Evolutionary conservation across 164 flowering plant species (phyloP).

Genomic region (Piper longum): DNA sequence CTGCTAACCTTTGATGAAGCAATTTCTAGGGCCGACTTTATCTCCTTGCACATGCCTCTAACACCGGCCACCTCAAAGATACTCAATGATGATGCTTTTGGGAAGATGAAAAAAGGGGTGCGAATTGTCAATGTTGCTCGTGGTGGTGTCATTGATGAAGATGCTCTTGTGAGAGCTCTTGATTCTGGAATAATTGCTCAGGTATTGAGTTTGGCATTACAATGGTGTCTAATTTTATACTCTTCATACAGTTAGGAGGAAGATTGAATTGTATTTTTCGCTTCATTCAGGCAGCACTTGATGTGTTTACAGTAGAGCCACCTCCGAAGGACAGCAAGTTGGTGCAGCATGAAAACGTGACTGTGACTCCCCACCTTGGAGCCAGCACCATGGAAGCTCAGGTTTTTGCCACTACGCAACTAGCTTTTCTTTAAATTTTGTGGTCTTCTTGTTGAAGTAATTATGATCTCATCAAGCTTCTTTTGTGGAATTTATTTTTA

Average conservation of each 20-base stretch:
- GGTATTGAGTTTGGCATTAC: slow-evolving; percentile 14
- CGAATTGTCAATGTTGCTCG: slow-evolving; percentile 80
- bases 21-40: slow-evolving; percentile 55
- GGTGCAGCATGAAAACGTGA: slow-evolving; percentile 56
- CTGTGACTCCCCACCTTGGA: slow-evolving; percentile 81
- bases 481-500: not conserved
- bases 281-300: slow-evolving; percentile 30
- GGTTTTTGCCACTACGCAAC: no score
- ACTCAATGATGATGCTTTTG: slow-evolving; percentile 68
- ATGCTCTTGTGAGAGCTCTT: slow-evolving; percentile 60
- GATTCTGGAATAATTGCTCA: slow-evolving; percentile 75
- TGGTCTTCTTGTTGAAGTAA: no score
- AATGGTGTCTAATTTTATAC: no score
- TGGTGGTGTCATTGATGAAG: slow-evolving; percentile 84
- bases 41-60: slow-evolving; percentile 81
- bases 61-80: slow-evolving; percentile 67
- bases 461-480: no score
- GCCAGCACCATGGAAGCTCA: slow-evolving; percentile 85
- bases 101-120: slow-evolving; percentile 69
- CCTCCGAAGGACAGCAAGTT: slow-evolving; percentile 53
- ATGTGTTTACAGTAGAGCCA: slow-evolving; percentile 72
- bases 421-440: no score
- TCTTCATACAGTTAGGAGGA: no score
- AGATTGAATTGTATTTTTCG: no score
- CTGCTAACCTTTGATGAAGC: slow-evolving; percentile 70